phyloP scores from a whole-genome alignment of 2,329 filamentous ascomycete genomes.

The Pseudocercospora pini-densiflorae region DNA sequence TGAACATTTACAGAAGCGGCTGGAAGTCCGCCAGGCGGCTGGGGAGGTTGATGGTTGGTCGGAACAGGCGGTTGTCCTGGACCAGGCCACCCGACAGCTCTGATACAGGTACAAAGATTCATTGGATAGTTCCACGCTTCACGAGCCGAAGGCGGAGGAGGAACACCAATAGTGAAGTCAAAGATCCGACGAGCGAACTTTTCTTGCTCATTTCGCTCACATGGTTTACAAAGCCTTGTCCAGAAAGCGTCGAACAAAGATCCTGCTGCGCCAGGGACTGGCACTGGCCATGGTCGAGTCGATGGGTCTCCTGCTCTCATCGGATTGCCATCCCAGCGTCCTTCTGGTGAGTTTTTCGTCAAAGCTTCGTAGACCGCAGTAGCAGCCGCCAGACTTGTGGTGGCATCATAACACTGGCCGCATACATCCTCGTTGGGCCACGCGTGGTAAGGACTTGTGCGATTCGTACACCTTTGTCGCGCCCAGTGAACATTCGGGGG shows the following conservation, averaged over 20 bases:
- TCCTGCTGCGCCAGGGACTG: background rate
- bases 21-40: background rate
- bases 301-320: background rate
- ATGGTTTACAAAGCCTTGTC: slow-evolving; percentile 3
- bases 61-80: background rate
- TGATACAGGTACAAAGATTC: slow-evolving; percentile 9
- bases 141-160: background rate
- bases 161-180: background rate
- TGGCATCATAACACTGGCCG: background rate
- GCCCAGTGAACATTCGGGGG: background rate
- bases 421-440: background rate
- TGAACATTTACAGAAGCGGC: background rate
- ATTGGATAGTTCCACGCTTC: background rate
- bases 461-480: background rate
- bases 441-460: background rate
- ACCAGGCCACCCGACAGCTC: slow-evolving; percentile 7
- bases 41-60: background rate
- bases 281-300: background rate
- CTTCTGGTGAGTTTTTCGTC: background rate
- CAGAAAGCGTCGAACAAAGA: background rate
- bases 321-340: background rate
- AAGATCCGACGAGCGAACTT: background rate
- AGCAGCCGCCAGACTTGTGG: background rate
- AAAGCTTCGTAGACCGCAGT: background rate
- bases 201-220: slow-evolving; percentile 2